phyloP scores from a whole-genome alignment of 495 filamentous ascomycete species.

The Penicillium manginii region DNA sequence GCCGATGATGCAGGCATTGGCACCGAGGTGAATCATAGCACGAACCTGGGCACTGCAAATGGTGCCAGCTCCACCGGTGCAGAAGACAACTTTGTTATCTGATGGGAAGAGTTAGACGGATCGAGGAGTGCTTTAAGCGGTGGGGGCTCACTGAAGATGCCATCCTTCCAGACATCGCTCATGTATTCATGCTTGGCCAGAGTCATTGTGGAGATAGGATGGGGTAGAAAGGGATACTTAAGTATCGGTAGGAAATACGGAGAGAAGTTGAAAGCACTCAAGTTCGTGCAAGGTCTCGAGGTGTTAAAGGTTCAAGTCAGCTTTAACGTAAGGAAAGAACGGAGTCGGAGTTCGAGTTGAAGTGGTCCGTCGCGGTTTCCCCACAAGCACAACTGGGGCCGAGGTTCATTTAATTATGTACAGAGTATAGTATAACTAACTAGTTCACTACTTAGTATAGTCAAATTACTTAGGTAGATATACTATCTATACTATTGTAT shows the following conservation, averaged over 20 bases:
- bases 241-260: background rate
- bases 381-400: conserved; percentile 26
- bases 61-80: conserved; percentile 90
- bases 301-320: too few relatives aligned
- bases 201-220: conserved; percentile 45
- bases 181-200: conserved; percentile 73
- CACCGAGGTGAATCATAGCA: conserved; percentile 87
- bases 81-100: conserved; percentile 84
- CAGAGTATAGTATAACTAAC: background rate
- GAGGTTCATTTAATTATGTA: conserved; percentile 13
- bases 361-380: conserved; percentile 24
- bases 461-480: too few relatives aligned
- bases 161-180: conserved; percentile 81
- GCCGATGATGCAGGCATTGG: conserved; percentile 91
- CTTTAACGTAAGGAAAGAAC: background rate
- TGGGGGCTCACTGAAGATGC: conserved; percentile 69
- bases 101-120: conserved; percentile 46
- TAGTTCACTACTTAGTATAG: background rate
- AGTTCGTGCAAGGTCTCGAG: too few relatives aligned
- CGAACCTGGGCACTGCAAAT: conserved; percentile 94
- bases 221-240: background rate
- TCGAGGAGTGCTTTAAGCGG: background rate
- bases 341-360: conserved; percentile 3
- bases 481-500: too few relatives aligned
- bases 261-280: too few relatives aligned